These are phyloP conservation scores for Rhododendron ovatum DNA, from an alignment of 148 eudicot genomes.

Conservation along the genomic window DNA sequence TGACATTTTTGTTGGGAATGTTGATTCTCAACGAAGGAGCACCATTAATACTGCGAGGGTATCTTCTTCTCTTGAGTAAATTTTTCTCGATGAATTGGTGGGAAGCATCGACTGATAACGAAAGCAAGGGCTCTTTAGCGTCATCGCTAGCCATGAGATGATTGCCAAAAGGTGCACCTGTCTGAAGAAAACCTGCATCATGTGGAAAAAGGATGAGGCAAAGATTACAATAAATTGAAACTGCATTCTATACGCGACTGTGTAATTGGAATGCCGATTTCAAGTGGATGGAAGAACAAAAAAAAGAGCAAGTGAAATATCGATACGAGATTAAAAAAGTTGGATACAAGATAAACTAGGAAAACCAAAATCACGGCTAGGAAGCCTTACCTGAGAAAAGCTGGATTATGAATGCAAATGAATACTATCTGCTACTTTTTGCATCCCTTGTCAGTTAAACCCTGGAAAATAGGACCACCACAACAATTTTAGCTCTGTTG, in stretches of 20 bases:
- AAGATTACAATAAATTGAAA: neutral
- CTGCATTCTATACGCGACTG: neutral
- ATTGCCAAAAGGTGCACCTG: neutral
- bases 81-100: conserved; percentile 16
- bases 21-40: conserved; percentile 10
- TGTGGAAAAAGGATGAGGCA: neutral
- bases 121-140: conserved; percentile 42
- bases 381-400: conserved; percentile 6
- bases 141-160: conserved; percentile 27
- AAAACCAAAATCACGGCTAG: neutral
- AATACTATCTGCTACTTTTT: neutral
- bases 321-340: no score
- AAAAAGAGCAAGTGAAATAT: no score
- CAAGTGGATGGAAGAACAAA: no score
- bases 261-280: neutral
- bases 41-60: conserved; percentile 4
- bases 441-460: neutral
- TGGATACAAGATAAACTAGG: no score
- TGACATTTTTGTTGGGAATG: neutral
- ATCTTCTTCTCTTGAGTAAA: conserved; percentile 28
- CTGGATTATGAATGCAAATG: neutral
- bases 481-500: neutral
- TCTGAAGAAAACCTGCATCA: conserved; percentile 8
- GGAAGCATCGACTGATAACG: conserved; percentile 21
- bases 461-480: conserved; percentile 10